Evolutionary conservation across 768 basidiomycete genomes (phyloP).

Genomic region (Pisolithus albus): DNA sequence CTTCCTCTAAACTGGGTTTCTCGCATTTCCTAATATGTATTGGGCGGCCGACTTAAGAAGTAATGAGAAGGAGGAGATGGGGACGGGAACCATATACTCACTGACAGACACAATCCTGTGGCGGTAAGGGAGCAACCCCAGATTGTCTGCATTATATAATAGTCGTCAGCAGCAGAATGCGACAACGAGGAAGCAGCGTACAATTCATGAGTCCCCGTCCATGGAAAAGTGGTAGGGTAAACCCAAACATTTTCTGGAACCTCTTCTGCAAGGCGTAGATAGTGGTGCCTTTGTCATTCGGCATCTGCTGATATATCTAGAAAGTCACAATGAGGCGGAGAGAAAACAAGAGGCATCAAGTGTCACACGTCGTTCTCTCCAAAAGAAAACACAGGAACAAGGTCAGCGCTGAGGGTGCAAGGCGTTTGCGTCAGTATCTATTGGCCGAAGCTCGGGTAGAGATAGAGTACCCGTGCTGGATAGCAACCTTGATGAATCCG

Average conservation of each 20-base stretch:
- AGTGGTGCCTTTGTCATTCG: conserved; percentile 88
- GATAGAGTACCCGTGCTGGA: conserved; percentile 68
- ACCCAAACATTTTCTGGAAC: conserved; percentile 90
- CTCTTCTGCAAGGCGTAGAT: conserved; percentile 81
- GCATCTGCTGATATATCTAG: conserved; percentile 95
- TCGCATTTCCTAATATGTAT: conserved; percentile 72
- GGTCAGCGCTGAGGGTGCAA: conserved; percentile 59
- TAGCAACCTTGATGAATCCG: conserved; percentile 93
- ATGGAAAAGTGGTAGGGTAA: conserved; percentile 96
- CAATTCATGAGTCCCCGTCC: conserved; percentile 94
- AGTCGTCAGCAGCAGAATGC: not conserved
- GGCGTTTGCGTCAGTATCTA: not conserved
- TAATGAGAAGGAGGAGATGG: not conserved
- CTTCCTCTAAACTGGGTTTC: conserved; percentile 75
- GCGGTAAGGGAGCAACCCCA: conserved; percentile 94
- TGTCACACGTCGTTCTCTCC: conserved; percentile 91
- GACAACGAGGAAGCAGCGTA: conserved; percentile 30
- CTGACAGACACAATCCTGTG: conserved; percentile 93
- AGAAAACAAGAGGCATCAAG: not conserved
- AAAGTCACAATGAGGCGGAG: conserved; percentile 1
- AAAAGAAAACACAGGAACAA: conserved; percentile 97
- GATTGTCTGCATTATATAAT: conserved; percentile 55
- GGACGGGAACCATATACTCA: conserved; percentile 39
- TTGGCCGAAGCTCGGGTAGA: not conserved
- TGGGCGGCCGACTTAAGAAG: conserved; percentile 71